Evolutionary conservation across 768 basidiomycete genomes (phyloP), one percentile per base, ranked within the genome.

Genomic region (Sarcomyxa edulis): DNA sequence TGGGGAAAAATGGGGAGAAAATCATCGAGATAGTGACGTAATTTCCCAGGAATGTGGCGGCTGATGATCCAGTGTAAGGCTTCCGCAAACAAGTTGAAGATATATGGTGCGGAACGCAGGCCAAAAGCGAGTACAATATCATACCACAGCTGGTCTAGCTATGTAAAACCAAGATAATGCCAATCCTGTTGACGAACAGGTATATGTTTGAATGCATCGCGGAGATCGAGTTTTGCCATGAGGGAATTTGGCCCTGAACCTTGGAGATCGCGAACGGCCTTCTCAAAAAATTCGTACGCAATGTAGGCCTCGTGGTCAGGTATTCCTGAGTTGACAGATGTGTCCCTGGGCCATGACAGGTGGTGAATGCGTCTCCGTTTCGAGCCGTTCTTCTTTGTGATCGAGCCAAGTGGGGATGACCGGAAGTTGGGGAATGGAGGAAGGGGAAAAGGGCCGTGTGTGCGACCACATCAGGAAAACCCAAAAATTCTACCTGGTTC

Each of bases 11-110:
- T 45, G 2, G 47, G 21, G 22, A 65, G 52, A 37, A 65, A 66
- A 26, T 66, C 57, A 30, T 68, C 58, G 1, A 67, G 51, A 35
- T 62, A 65, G 31, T 65, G 63, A 6, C 48, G 48, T 1, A 65
- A 39, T 6, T 9, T 8, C 0, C 55, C 51, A 0, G 58, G 62
- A 32, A 66, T 53, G 37, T 67, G 56, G 9, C 53, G 49, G 11
- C 49, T 39, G 14, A 64, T 55, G 33, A 65, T 65, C 62, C 61
- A 67, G 35, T 63, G 63, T 6, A 66, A 52, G 37, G 64, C n/a
- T n/a, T n/a, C n/a, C n/a, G n/a, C n/a, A n/a, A n/a, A n/a, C n/a
- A n/a, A n/a, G n/a, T n/a, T 62, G 48, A 62, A 66, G 14, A 68
- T 65, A 45, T 64, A 63, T n/a, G 4, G n/a, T n/a, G n/a, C n/a